Percentiles rank a stretch among this genome's conserved stretches.
phyloP scores from a whole-genome alignment of 2,329 filamentous ascomycete genomes.

The Colletotrichum musae region DNA sequence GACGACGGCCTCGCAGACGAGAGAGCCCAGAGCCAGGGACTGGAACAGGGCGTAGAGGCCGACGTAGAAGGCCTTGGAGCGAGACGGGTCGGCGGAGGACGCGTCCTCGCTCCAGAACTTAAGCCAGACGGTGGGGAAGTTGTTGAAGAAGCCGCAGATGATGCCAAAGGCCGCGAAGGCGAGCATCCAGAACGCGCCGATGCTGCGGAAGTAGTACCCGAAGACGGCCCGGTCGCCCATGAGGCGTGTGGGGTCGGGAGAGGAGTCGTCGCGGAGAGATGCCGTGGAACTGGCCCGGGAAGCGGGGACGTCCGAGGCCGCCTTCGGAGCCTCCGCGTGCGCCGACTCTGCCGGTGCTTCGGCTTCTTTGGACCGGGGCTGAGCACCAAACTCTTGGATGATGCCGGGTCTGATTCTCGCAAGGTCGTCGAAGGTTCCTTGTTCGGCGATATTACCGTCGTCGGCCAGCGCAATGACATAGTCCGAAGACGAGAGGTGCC shows the following conservation, averaged over 20 bases:
- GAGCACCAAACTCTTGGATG: constrained; percentile 52
- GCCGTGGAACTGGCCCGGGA: no score
- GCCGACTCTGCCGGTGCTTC: no score
- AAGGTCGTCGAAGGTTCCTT: constrained; percentile 56
- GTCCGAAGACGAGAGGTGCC: constrained; percentile 9
- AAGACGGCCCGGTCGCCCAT: constrained; percentile 19
- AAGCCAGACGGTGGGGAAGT: constrained; percentile 56
- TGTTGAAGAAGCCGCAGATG: constrained; percentile 32
- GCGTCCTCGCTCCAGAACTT: constrained; percentile 57
- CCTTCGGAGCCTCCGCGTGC: no score
- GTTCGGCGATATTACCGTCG: constrained; percentile 56
- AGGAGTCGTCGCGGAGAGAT: neutral
- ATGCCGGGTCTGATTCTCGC: constrained; percentile 50
- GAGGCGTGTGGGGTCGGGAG: neutral
- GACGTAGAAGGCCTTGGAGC: constrained; percentile 47
- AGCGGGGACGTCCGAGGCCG: no score
- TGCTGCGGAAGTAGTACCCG: constrained; percentile 18
- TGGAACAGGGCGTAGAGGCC: constrained; percentile 48
- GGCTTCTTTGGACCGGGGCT: neutral
- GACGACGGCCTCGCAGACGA: neutral
- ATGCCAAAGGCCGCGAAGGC: constrained; percentile 8
- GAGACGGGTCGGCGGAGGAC: constrained; percentile 31
- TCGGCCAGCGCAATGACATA: constrained; percentile 58
- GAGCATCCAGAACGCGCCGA: neutral
- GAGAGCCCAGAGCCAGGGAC: neutral